These are phyloP conservation scores for Lentinus brumalis DNA, from an alignment of 768 basidiomycete genomes.

Conservation along the genomic window DNA sequence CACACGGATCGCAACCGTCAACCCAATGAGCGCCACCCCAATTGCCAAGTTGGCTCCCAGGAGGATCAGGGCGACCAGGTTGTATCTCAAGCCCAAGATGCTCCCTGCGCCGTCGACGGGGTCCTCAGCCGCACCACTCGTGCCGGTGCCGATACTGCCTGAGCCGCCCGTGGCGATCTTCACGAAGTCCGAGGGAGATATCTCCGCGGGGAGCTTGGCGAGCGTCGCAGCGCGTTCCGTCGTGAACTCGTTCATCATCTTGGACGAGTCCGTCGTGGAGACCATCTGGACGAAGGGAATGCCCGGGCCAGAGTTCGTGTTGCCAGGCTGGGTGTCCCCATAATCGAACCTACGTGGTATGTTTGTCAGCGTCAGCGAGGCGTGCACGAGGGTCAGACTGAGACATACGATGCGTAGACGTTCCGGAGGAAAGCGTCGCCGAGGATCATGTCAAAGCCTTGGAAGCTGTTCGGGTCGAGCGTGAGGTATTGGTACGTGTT, in stretches of 20 bases:
- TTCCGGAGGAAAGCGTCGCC: constrained; percentile 39
- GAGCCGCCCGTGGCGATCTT: neutral
- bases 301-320: constrained; percentile 14
- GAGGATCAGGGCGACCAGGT: neutral
- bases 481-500: constrained; percentile 30
- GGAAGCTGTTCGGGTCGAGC: constrained; percentile 16
- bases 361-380: too few relatives aligned
- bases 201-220: neutral
- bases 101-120: neutral
- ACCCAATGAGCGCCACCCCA: neutral
- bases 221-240: constrained; percentile 19
- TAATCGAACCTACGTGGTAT: too few relatives aligned
- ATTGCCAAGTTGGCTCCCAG: constrained; percentile 6
- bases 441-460: constrained; percentile 32
- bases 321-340: constrained; percentile 18
- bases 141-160: neutral
- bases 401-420: constrained; percentile 36
- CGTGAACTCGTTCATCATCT: constrained; percentile 32
- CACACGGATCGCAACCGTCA: constrained; percentile 5
- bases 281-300: constrained; percentile 37
- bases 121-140: neutral
- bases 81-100: constrained; percentile 2
- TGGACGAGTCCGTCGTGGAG: constrained; percentile 23
- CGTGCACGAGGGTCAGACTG: too few relatives aligned
- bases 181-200: neutral